Percentiles rank a stretch among this genome's conserved stretches.
phyloP scores from a whole-genome alignment of 2,329 filamentous ascomycete species.

The Trichophyton mentagrophytes region DNA sequence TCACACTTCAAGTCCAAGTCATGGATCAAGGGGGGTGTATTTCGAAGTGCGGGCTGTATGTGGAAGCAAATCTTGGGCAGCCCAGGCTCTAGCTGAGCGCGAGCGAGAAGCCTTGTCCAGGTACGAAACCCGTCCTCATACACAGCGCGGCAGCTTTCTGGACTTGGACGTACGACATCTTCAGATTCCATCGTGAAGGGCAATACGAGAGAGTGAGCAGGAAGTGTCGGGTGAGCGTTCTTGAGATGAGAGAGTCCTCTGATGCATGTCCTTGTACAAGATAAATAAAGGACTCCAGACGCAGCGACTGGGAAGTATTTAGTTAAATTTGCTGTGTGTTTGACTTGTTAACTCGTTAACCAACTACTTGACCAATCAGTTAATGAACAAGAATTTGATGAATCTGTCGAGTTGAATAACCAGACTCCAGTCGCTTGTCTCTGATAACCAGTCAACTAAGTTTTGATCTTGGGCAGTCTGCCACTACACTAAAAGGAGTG shows the following conservation, averaged over 20 bases:
- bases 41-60: constrained; percentile 1
- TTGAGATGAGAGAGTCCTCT: neutral
- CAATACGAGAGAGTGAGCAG: neutral
- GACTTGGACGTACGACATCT: neutral
- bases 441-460: too few relatives aligned
- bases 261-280: neutral
- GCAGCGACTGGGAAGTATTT: too few relatives aligned
- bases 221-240: neutral
- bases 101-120: neutral
- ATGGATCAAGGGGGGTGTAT: constrained; percentile 4
- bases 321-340: too few relatives aligned
- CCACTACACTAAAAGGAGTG: too few relatives aligned
- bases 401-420: too few relatives aligned
- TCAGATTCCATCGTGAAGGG: neutral
- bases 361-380: too few relatives aligned
- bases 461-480: too few relatives aligned
- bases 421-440: too few relatives aligned
- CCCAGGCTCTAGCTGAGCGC: neutral
- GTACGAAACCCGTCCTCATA: neutral
- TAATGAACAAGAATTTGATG: too few relatives aligned
- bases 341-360: too few relatives aligned
- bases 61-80: constrained; percentile 7
- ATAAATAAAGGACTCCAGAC: neutral
- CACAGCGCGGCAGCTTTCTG: neutral
- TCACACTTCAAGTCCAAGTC: neutral